Conservation (phyloP, 139 green algal genomes). For the Chlamydomonas incerta region DNA sequence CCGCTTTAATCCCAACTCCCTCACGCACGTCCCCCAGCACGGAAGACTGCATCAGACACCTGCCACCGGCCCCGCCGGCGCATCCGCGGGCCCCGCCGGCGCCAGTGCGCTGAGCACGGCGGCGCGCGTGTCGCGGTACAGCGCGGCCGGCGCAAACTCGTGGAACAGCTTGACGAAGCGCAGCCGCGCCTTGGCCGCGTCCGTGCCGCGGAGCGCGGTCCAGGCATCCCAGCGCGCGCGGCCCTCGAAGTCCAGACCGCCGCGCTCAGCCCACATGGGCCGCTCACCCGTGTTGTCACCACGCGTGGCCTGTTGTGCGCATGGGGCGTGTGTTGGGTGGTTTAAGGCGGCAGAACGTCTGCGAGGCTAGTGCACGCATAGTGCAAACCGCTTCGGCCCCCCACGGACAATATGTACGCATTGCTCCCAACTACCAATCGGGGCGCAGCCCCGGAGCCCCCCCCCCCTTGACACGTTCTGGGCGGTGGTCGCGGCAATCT, state of each 20-base stretch:
- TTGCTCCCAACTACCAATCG: no score
- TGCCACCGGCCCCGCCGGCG: background rate
- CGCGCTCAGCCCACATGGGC: conserved; percentile 93
- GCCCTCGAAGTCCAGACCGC: conserved; percentile 95
- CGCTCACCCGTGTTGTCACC: conserved; percentile 88
- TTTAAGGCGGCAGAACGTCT: no score
- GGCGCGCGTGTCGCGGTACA: conserved; percentile 82
- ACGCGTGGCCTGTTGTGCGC: conserved; percentile 68
- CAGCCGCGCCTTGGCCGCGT: conserved; percentile 75
- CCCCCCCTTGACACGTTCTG: no score
- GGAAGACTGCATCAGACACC: no score
- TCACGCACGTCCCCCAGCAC: no score
- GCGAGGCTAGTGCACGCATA: no score
- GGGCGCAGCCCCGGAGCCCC: no score
- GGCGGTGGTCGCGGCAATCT: no score
- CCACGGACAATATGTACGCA: no score
- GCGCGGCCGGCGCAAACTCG: conserved; percentile 74
- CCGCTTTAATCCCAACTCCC: no score
- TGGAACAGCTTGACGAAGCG: conserved; percentile 86
- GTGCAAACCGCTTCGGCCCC: no score
- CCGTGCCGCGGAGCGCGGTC: conserved; percentile 79
- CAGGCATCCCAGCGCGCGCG: conserved; percentile 88
- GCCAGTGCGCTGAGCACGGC: conserved; percentile 38
- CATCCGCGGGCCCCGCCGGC: background rate
- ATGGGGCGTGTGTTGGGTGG: background rate